Base-by-base conservation (phyloP, 805 yeast species). In the Schizosaccharomyces japonicus region DNA sequence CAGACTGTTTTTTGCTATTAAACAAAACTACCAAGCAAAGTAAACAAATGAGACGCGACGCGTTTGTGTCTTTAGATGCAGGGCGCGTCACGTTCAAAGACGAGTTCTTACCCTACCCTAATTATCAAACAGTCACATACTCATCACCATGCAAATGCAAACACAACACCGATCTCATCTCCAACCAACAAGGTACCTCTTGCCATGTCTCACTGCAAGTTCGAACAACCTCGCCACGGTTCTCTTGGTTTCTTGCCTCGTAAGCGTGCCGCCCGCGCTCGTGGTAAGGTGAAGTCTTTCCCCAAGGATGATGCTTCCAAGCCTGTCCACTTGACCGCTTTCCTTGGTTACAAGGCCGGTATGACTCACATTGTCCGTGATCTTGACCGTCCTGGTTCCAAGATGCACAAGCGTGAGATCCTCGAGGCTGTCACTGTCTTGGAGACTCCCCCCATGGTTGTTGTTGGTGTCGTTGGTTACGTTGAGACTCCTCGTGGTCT, bases 211-310 rank as follows among this genome's bases (percentile, higher is more conserved):
- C 99, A 90, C 90, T 83, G 99, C 80, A 90, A 90, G 80, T 90
- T 67, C 90, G 96, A 90, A 82, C 93, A 90, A 63, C 99, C 99
- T 77, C 84, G 99, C 77, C 96, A 90, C 85, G 99, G 99, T 72
- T 87, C 94, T 70, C 76, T 90, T 69, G 98, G 96, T 67, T 90
- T 84, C 94, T 76, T 65, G 48, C 98, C 99, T 80, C 84, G 95
- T 78, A 90, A 90, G 95, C 84, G 98, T 78, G 84, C 96, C 67
- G 78, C 92, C 70, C 75, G 80, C 67, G 90, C 83, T 75, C 82
- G 94, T 77, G 98, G 95, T 73, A 85, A 82, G 76, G 90, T 85
- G 67, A 87, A 84, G 83, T 75, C 99, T 55, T 90, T 87, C 94
- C 98, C 99, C 68, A 84, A 79, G 77, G 96, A 87, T 70, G 93